phyloP scores from a whole-genome alignment of 345 rosid species.

The Cardamine chenopodiifolia region DNA sequence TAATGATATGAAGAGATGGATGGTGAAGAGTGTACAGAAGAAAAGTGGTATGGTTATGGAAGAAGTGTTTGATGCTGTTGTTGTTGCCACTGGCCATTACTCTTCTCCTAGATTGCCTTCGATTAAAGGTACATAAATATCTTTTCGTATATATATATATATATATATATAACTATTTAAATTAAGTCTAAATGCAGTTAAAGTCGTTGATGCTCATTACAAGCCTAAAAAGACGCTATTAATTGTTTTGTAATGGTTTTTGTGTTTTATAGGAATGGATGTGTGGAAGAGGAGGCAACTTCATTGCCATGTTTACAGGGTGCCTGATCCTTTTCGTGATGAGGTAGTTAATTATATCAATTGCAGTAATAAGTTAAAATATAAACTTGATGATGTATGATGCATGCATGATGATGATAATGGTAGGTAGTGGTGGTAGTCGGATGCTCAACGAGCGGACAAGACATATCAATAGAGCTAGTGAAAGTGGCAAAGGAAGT shows the following conservation, averaged over 20 bases:
- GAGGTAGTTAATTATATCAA: conserved; percentile 47
- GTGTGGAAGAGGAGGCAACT: conserved; percentile 82
- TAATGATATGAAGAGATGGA: conserved; percentile 64
- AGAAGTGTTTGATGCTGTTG: conserved; percentile 85
- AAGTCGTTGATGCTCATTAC: too few relatives aligned
- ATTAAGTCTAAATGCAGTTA: too few relatives aligned
- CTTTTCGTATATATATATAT: not conserved
- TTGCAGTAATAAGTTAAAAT: not conserved
- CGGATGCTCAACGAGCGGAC: conserved; percentile 77
- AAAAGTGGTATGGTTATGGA: conserved; percentile 48
- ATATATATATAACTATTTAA: too few relatives aligned
- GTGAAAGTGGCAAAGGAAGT: conserved; percentile 68
- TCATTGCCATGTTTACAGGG: conserved; percentile 78
- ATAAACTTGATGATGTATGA: conserved; percentile 7
- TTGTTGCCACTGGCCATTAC: conserved; percentile 85
- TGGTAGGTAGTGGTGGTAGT: conserved; percentile 73
- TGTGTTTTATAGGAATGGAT: conserved; percentile 61
- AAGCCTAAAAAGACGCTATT: too few relatives aligned
- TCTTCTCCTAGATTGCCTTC: conserved; percentile 70
- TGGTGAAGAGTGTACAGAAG: conserved; percentile 60
- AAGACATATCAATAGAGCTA: conserved; percentile 85
- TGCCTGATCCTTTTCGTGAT: conserved; percentile 68
- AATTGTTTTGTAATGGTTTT: not conserved
- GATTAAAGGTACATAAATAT: conserved; percentile 59
- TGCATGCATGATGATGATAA: not conserved